Evolutionary conservation across 192 early-diverging fungal genomes (phyloP).

Genomic region (Spizellomyces punctatus): DNA sequence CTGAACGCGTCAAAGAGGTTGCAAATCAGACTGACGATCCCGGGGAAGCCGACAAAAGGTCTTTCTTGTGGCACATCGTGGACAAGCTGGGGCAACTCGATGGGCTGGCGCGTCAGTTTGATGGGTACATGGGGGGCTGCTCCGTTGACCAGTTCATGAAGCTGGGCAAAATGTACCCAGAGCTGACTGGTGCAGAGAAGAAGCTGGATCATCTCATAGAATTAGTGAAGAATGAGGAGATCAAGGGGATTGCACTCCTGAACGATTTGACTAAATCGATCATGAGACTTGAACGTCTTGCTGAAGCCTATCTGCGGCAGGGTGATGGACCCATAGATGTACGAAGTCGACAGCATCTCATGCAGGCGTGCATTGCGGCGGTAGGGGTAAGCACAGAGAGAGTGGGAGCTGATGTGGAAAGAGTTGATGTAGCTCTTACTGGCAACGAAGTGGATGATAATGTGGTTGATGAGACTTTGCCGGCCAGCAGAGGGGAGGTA

Average conservation of each 20-base stretch:
- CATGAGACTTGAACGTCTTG: slow-evolving; percentile 5
- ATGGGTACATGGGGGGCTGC: slow-evolving; percentile 66
- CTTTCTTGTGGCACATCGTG: slow-evolving; percentile 47
- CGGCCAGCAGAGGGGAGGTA: no score
- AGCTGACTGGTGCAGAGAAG: slow-evolving; percentile 74
- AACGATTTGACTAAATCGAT: slow-evolving; percentile 64
- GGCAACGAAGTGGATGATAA: background rate
- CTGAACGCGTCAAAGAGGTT: slow-evolving; percentile 35
- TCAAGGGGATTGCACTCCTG: slow-evolving; percentile 67
- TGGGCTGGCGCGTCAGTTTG: slow-evolving; percentile 69
- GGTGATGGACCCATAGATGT: background rate
- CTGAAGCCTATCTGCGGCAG: background rate
- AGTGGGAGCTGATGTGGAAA: slow-evolving; percentile 6
- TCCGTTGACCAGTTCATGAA: slow-evolving; percentile 70
- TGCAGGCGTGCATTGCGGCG: background rate
- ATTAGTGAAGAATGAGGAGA: slow-evolving; percentile 75
- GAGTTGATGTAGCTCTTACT: slow-evolving; percentile 5
- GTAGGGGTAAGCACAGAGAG: background rate
- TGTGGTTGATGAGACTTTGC: background rate
- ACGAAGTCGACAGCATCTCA: background rate
- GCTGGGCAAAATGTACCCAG: slow-evolving; percentile 74
- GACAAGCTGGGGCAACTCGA: slow-evolving; percentile 70
- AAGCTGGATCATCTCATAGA: slow-evolving; percentile 72
- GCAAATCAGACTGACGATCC: background rate
- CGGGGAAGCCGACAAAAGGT: background rate